Percentiles rank a stretch among this genome's conserved stretches.
Evolutionary conservation across 2,329 filamentous ascomycete genomes (phyloP).

Genomic region (Penicillium sp.): DNA sequence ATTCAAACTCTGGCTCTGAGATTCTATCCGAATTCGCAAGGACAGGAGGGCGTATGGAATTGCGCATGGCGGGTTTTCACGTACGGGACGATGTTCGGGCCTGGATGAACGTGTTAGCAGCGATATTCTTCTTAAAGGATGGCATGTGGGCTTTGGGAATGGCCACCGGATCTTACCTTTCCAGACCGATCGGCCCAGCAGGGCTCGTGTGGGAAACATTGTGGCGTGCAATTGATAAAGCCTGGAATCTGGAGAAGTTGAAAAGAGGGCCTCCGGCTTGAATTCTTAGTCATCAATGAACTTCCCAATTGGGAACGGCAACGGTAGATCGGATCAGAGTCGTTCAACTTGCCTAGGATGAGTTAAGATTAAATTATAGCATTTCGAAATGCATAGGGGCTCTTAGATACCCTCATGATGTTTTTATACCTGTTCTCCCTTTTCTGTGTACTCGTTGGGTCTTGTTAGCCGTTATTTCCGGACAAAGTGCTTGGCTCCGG

Average conservation of each 20-base stretch:
- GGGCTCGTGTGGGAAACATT: slow-evolving; percentile 68
- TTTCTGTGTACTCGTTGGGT: no score
- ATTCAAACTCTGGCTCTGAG: neutral
- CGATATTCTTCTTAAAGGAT: neutral
- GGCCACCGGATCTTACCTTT: slow-evolving; percentile 61
- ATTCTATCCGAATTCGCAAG: neutral
- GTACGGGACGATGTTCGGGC: slow-evolving; percentile 70
- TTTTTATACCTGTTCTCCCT: neutral
- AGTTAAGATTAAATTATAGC: neutral
- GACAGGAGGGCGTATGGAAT: neutral
- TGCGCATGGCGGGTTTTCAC: slow-evolving; percentile 30
- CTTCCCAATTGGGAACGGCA: neutral
- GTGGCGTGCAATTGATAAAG: slow-evolving; percentile 23
- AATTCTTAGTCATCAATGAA: slow-evolving; percentile 3
- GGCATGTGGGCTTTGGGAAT: no score
- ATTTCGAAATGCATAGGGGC: no score
- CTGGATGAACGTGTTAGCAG: slow-evolving; percentile 39
- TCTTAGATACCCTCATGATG: neutral
- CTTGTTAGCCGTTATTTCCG: no score
- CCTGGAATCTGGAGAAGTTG: slow-evolving; percentile 16
- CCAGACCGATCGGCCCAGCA: slow-evolving; percentile 78
- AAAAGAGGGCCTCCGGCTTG: slow-evolving; percentile 5
- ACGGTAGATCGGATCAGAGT: neutral
- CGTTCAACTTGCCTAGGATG: neutral
- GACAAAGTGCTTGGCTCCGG: no score